Evolutionary conservation across 2,329 filamentous ascomycete species (phyloP), one percentile per base, ranked within the genome.

Genomic region (Xenoacremonium recifei): DNA sequence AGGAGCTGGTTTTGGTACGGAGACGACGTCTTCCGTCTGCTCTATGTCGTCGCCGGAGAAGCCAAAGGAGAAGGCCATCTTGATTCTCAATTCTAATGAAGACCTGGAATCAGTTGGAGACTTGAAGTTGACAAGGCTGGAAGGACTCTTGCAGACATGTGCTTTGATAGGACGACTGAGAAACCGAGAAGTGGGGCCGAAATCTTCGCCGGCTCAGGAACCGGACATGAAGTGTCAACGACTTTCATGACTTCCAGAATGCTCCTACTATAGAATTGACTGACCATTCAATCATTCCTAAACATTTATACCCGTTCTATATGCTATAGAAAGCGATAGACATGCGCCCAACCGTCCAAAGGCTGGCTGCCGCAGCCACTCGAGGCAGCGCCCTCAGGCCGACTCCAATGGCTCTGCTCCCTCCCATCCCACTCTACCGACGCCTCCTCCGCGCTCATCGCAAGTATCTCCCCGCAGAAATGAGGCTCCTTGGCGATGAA

Each of bases 391-490:
- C 63, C 23, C 55, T 73, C 19, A 55, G 59, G 2, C 68, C 68
- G 9, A 56, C 64, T 16, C 65, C 68, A 4, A 68, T 87, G 62
- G 87, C 89, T 30, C 77, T 96, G 11, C 77, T 96, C 29, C 90
- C 91, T 5, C 91, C 91, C 0, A 86, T 97, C 35, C 89, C 85
- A 3, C 78, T 99, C 7, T 99, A 97, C 71, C 81, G 93, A 45
- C 83, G 93, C 25, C 71, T 99, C 19, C 75, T 99, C 21, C 85
- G 93, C 51, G 84, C 87, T 4, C 93, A 99, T 68, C 81, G 93
- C 53, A 89, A 85, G 59, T 78, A 85, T 56, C 72, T 99, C 9
- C 82, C 84, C 0, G 56, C 68, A 2, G 85, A 96, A 40, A 80
- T 82, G 82, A 82, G 93, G 25, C 44, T 95, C 4, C 70, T 99